Evolutionary conservation across 306 rosid genomes (phyloP).

Genomic region (Trichosanthes cucumerina): DNA sequence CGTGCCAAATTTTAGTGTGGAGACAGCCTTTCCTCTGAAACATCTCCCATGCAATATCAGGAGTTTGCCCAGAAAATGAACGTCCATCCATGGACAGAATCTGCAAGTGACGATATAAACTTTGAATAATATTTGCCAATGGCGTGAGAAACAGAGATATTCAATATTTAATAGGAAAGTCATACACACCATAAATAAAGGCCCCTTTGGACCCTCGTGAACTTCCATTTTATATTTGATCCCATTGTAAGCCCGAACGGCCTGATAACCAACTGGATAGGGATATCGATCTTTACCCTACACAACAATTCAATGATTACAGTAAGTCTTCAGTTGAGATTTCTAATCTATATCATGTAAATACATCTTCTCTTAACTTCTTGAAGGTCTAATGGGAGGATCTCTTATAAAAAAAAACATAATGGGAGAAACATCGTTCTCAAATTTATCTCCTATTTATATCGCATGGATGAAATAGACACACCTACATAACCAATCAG

Average conservation of each 20-base stretch:
- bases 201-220: slow-evolving; percentile 73
- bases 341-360: neutral
- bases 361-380: neutral
- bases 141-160: slow-evolving; percentile 9
- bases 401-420: neutral
- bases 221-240: slow-evolving; percentile 60
- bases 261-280: slow-evolving; percentile 73
- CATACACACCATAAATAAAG: slow-evolving; percentile 56
- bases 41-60: slow-evolving; percentile 67
- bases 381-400: neutral
- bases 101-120: slow-evolving; percentile 23
- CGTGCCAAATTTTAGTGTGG: slow-evolving; percentile 58
- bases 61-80: slow-evolving; percentile 72
- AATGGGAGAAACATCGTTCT: neutral
- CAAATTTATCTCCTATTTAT: neutral
- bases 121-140: slow-evolving; percentile 9
- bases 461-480: neutral
- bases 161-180: slow-evolving; percentile 10
- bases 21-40: slow-evolving; percentile 57
- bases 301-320: neutral
- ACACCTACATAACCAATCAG: neutral
- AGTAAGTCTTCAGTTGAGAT: neutral
- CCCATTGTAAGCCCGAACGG: slow-evolving; percentile 57
- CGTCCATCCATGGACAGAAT: slow-evolving; percentile 56
- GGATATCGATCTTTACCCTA: slow-evolving; percentile 95